Evolutionary conservation across 345 rosid species (phyloP), one percentile per base, ranked within the genome.

Genomic region (Angophora floribunda): DNA sequence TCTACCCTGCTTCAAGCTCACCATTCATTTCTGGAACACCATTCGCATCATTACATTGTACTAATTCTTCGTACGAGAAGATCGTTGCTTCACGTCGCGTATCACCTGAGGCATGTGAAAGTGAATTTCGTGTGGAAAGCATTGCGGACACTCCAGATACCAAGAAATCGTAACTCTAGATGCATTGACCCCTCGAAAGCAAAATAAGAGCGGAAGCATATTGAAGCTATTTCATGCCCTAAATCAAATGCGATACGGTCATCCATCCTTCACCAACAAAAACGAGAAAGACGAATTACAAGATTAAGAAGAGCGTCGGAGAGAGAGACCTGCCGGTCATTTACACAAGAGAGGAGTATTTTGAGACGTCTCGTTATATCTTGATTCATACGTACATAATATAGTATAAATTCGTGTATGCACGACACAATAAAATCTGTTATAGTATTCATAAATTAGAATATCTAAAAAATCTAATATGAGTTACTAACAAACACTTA

Each of bases 1-100:
- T 55, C 59, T 0, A 55, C 0, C 5, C 10, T 55, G 7, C 11
- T 55, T 55, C 2, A 16, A 55, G 2, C 3, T 55, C 8, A 55
- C 11, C 61, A 8, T 0, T 28, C 61, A 0, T 55, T 1, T 26
- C 28, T 12, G 2, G 28, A 55, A 22, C 61, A 55, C 28, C 0
- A 55, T 55, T 55, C 28, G 6, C 61, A 55, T 22, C 28, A 55
- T 55, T 55, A 28, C 28, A 55, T 22, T 55, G 4, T 55, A 55
- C 26, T 55, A 55, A 55, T 55, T 55, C 2, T 55, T 55, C 1
- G 59, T 53, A 21, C 26, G 21, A 26, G 59, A 7, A 53, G 59
- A 26, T 53, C 59, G 59, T 53, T 21, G 61, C 61, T 55, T 55
- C 61, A 55, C 26, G 61, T 28, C 61, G 9, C 1, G 5, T 5